Conservation (phyloP, 768 basidiomycete species). For the Termitomyces sp. region DNA sequence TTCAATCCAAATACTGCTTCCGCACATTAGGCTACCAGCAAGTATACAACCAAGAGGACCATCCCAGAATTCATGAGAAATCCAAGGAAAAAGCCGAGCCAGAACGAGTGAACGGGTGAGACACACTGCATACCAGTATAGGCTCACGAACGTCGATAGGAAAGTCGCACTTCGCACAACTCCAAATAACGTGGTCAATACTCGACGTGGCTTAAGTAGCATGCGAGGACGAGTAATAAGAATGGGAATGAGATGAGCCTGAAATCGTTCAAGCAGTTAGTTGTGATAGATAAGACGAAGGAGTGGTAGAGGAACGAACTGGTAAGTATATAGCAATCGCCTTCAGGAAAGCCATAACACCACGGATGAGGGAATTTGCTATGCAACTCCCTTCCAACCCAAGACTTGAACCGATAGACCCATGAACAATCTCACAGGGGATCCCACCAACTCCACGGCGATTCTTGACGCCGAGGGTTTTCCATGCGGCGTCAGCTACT, state of each 20-base stretch:
- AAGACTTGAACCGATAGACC: slow-evolving; percentile 37
- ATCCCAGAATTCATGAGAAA: slow-evolving; percentile 79
- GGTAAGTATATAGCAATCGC: slow-evolving; percentile 67
- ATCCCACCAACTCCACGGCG: slow-evolving; percentile 59
- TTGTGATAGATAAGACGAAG: neutral
- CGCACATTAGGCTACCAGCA: slow-evolving; percentile 63
- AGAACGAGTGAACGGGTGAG: slow-evolving; percentile 59
- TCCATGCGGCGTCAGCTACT: slow-evolving; percentile 49
- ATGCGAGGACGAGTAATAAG: slow-evolving; percentile 52
- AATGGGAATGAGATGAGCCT: slow-evolving; percentile 70
- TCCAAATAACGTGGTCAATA: slow-evolving; percentile 38
- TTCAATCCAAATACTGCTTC: slow-evolving; percentile 76
- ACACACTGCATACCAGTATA: slow-evolving; percentile 70
- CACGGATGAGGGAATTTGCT: slow-evolving; percentile 51
- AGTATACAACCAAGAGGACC: slow-evolving; percentile 67
- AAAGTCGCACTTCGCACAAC: slow-evolving; percentile 65
- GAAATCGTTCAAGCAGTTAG: neutral
- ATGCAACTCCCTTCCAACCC: slow-evolving; percentile 53
- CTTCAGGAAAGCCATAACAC: slow-evolving; percentile 51
- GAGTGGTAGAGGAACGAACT: slow-evolving; percentile 34
- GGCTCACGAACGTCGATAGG: slow-evolving; percentile 64
- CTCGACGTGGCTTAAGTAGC: slow-evolving; percentile 38
- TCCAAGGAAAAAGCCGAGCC: slow-evolving; percentile 54
- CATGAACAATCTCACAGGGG: slow-evolving; percentile 74
- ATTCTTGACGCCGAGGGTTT: slow-evolving; percentile 43